Base-by-base conservation (phyloP, 768 basidiomycete species). In the Termitomyces bulborhizus region DNA sequence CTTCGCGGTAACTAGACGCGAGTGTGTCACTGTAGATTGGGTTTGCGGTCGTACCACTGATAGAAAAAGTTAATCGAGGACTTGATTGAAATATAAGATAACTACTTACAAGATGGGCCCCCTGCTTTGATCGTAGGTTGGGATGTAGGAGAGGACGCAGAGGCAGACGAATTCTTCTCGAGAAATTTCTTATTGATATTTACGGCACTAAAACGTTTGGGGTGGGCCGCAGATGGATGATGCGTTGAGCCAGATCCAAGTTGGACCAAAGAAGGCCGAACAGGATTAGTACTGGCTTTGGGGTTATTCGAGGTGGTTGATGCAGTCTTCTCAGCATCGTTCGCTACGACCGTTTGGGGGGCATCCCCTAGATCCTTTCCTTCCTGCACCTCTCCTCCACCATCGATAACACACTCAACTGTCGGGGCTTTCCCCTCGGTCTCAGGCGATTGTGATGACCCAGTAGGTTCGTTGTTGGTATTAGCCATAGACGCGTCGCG, bases 151-250 rank as follows among this genome's bases (percentile, higher is more conserved):
- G 75, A 64, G 26, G 82, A 67, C 46, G 74, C 71, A 26, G 84
- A 76, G 41, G 83, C 74, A 42, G 85, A 69, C 6, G 84, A 84
- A 53, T 87, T 88, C 79, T 95, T 96, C 75, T 93, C 90, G 42
- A 98, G 76, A 70, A 98, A 98, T 71, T 91, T 93, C 83, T 94
- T 96, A 76, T 92, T 96, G 70, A 98, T 92, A 67, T 93, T 93
- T 59, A 93, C 83, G 29, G 92, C 83, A 66, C 77, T 90, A 71
- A 94, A 95, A 65, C 88, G 85, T 77, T 98, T 98, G 31, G 82
- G 80, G 59, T 83, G 79, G 51, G 72, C 64, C 36, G 69, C 62
- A 34, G 76, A 66, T 29, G 72, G 62, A 49, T 70, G 68, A 50
- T 68, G 68, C 34, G 68, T 59, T 53, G 64, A 64, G 57, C 57